phyloP scores from a whole-genome alignment of 2,329 filamentous ascomycete genomes.

The Cercospora zeina region DNA sequence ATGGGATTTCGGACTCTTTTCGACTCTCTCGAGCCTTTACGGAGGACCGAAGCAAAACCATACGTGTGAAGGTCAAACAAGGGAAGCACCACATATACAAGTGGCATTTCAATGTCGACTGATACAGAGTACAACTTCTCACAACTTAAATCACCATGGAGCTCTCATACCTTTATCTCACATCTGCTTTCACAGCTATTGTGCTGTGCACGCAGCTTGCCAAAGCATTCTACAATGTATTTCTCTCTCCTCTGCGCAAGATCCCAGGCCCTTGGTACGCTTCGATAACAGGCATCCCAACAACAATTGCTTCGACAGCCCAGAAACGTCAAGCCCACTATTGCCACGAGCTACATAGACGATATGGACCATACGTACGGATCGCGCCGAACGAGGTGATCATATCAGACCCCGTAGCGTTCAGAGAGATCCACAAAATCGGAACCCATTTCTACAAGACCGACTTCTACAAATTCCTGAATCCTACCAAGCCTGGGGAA shows the following conservation, averaged over 20 bases:
- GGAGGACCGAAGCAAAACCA: not conserved
- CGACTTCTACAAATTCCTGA: conserved; percentile 32
- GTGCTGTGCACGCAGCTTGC: not conserved
- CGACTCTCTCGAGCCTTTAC: not conserved
- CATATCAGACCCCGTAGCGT: conserved; percentile 32
- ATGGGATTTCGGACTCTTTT: not conserved
- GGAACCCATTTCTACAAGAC: conserved; percentile 33
- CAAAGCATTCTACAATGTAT: conserved; percentile 17
- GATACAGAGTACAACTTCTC: not conserved
- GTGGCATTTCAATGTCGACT: not conserved
- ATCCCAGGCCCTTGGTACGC: conserved; percentile 24
- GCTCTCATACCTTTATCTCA: conserved; percentile 2
- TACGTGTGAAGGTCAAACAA: not conserved
- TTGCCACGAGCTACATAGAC: conserved; percentile 42
- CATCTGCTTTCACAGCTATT: not conserved
- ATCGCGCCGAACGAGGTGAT: conserved; percentile 34
- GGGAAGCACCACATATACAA: not conserved
- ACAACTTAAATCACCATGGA: not conserved
- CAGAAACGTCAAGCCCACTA: conserved; percentile 37
- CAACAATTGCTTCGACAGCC: conserved; percentile 5
- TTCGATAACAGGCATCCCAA: conserved; percentile 18
- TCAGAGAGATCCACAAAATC: conserved; percentile 34
- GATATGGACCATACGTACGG: conserved; percentile 36
- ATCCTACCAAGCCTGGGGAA: conserved; percentile 22
- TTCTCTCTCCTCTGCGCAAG: conserved; percentile 19